These are phyloP conservation scores for Lentinula boryana DNA, from an alignment of 768 basidiomycete species.

Conservation along the genomic window DNA sequence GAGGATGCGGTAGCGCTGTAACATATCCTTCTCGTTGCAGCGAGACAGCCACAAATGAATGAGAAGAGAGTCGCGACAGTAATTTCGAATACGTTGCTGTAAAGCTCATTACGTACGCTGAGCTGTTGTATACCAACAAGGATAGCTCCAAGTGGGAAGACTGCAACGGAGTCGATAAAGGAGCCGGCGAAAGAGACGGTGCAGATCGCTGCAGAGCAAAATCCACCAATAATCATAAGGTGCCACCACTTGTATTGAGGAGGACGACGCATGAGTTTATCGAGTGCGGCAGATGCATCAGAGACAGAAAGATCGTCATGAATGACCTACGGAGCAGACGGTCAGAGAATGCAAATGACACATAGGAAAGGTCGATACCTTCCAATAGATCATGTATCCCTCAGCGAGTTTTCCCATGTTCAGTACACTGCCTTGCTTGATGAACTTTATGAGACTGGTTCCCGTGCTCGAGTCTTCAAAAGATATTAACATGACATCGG, in stretches of 20 bases:
- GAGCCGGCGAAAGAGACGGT: slow-evolving; percentile 67
- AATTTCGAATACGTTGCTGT: slow-evolving; percentile 79
- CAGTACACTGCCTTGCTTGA: slow-evolving; percentile 62
- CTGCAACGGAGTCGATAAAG: slow-evolving; percentile 69
- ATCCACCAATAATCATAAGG: slow-evolving; percentile 64
- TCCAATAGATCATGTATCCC: slow-evolving; percentile 71
- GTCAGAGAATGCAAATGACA: not conserved
- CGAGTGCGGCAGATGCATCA: slow-evolving; percentile 64
- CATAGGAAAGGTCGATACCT: slow-evolving; percentile 25
- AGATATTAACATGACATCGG: slow-evolving; percentile 71
- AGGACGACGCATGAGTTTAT: slow-evolving; percentile 62
- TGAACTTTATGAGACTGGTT: slow-evolving; percentile 77
- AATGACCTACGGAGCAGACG: slow-evolving; percentile 52
- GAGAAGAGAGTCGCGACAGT: slow-evolving; percentile 75
- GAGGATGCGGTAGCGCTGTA: slow-evolving; percentile 76
- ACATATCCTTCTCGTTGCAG: slow-evolving; percentile 64
- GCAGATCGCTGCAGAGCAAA: slow-evolving; percentile 73
- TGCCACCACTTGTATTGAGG: slow-evolving; percentile 58
- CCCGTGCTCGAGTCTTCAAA: slow-evolving; percentile 79
- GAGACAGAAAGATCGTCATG: slow-evolving; percentile 75
- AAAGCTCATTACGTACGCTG: slow-evolving; percentile 70
- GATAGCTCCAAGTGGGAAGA: slow-evolving; percentile 71
- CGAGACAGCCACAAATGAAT: slow-evolving; percentile 72
- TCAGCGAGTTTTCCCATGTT: slow-evolving; percentile 75
- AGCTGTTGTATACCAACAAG: slow-evolving; percentile 70